phyloP scores from a whole-genome alignment of 2,329 filamentous ascomycete species.

The Zelopaecilomyces penicillatus region DNA sequence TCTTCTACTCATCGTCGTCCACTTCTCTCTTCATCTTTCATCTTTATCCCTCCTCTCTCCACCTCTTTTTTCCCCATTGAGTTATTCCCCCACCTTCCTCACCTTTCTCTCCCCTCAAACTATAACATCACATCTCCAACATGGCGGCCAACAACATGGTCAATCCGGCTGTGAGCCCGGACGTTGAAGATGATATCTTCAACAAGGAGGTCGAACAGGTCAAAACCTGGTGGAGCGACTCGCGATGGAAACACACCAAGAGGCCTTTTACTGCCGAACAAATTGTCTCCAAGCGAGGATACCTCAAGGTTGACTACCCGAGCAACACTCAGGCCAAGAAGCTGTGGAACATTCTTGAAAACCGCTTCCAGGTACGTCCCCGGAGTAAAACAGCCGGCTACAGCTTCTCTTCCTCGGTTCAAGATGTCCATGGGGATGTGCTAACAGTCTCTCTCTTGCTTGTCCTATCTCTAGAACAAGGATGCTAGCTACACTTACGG shows the following conservation, averaged over 20 bases:
- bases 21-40: conserved; percentile 1
- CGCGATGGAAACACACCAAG: conserved; percentile 88
- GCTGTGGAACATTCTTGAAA: conserved; percentile 84
- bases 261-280: conserved; percentile 92
- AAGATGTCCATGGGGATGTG: background rate
- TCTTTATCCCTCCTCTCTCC: conserved; percentile 1
- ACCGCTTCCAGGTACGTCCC: conserved; percentile 66
- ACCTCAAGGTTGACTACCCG: conserved; percentile 82
- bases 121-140: conserved; percentile 13
- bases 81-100: background rate
- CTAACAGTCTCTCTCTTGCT: background rate
- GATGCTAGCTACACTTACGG: conserved; percentile 93
- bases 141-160: conserved; percentile 59
- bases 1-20: background rate
- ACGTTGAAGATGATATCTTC: conserved; percentile 58
- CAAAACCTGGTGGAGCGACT: conserved; percentile 89
- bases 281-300: conserved; percentile 92
- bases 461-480: conserved; percentile 47
- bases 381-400: background rate
- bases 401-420: background rate
- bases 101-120: background rate
- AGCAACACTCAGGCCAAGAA: conserved; percentile 89
- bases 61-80: conserved; percentile 1
- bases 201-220: conserved; percentile 77
- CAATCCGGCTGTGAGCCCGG: conserved; percentile 46